These are phyloP conservation scores for Huntiella decipiens DNA, from an alignment of 2,329 filamentous ascomycete species.

Conservation along the genomic window DNA sequence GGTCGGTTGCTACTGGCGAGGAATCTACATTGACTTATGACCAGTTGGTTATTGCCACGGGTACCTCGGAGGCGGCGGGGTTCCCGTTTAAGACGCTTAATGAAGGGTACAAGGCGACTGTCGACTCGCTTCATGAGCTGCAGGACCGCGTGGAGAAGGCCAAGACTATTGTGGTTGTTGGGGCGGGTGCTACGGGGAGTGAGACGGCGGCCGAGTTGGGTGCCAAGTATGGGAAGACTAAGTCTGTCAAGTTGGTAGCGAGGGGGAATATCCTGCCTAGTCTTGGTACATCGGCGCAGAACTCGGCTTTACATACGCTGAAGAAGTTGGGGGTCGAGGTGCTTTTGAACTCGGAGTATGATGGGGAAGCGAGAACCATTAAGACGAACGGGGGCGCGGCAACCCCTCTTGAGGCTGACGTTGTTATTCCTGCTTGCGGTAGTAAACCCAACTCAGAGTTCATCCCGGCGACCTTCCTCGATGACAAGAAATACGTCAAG, in stretches of 20 bases:
- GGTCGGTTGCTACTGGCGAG: constrained; percentile 18
- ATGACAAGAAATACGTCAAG: constrained; percentile 18
- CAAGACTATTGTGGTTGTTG: constrained; percentile 21
- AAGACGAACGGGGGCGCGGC: constrained; percentile 17
- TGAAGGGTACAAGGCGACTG: constrained; percentile 23
- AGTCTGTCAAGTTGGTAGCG: constrained; percentile 15
- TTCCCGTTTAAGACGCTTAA: constrained; percentile 31
- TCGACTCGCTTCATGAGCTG: constrained; percentile 20
- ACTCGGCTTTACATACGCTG: constrained; percentile 22
- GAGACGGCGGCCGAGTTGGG: constrained; percentile 22
- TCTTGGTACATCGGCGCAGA: constrained; percentile 18
- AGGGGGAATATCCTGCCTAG: constrained; percentile 10
- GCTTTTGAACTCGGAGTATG: constrained; percentile 19
- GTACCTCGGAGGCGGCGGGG: constrained; percentile 4
- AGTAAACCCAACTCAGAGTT: constrained; percentile 26
- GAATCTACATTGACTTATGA: constrained; percentile 25
- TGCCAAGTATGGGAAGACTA: constrained; percentile 16
- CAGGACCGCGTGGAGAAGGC: constrained; percentile 21
- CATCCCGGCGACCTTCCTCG: constrained; percentile 20
- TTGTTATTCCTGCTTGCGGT: constrained; percentile 26
- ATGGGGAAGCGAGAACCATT: constrained; percentile 17
- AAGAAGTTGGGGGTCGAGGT: constrained; percentile 25
- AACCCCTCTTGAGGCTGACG: constrained; percentile 12
- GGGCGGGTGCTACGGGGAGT: constrained; percentile 21
- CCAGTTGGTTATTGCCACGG: constrained; percentile 32